These are phyloP conservation scores for Sophora flavescens DNA, from an alignment of 306 rosid genomes.

Conservation along the genomic window DNA sequence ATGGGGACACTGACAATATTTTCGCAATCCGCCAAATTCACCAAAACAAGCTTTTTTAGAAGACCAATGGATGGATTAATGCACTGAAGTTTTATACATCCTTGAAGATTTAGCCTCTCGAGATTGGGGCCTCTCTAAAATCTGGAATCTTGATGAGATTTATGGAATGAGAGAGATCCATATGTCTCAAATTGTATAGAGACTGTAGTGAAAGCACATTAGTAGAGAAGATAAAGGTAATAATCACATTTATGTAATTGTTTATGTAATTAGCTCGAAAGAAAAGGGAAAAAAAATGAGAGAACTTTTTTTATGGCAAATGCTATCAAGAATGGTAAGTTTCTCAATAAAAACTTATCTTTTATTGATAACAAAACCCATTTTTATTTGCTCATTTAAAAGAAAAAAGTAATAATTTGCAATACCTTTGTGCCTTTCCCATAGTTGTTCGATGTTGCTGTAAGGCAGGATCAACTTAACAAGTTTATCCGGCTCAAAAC, in stretches of 20 bases:
- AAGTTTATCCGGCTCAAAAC: not conserved
- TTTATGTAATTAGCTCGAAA: not conserved
- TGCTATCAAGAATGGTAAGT: no score
- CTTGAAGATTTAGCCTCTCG: fast-evolving
- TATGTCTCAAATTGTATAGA: not conserved
- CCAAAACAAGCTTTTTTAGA: not conserved
- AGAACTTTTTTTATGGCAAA: no score
- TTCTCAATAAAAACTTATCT: no score
- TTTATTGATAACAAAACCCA: no score
- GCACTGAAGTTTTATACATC: not conserved
- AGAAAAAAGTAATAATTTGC: not conserved
- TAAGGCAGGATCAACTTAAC: not conserved
- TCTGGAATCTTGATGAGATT: not conserved
- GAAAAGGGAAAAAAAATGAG: no score
- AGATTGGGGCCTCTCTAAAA: not conserved
- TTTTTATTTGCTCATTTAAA: not conserved
- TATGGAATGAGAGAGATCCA: not conserved
- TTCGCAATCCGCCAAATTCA: not conserved
- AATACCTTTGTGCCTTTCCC: conserved; percentile 33
- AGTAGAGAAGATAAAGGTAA: not conserved
- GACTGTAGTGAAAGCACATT: not conserved
- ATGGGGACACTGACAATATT: not conserved
- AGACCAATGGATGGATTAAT: conserved; percentile 19
- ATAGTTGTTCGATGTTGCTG: not conserved
- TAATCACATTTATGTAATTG: not conserved